Percentiles rank a stretch among this genome's conserved stretches.
Evolutionary conservation across 2,329 filamentous ascomycete species (phyloP).

Genomic region (Ceratocystis cacaofunesta): DNA sequence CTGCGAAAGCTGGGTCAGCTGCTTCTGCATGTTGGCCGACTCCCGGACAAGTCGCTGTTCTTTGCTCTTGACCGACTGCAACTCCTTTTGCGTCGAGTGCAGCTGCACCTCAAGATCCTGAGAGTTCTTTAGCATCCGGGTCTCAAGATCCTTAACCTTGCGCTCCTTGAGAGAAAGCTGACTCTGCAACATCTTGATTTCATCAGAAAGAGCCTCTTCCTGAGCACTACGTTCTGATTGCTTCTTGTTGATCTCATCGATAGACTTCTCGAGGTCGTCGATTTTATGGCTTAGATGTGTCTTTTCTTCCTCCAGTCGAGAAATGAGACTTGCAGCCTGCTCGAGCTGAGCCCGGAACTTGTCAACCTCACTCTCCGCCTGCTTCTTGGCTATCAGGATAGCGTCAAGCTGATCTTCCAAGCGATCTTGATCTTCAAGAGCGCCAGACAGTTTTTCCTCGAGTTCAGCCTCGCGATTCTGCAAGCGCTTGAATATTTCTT

Average conservation of each 20-base stretch:
- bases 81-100: slow-evolving; percentile 60
- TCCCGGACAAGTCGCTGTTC: slow-evolving; percentile 66
- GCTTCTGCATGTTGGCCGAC: slow-evolving; percentile 67
- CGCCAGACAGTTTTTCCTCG: slow-evolving; percentile 80
- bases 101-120: slow-evolving; percentile 83
- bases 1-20: slow-evolving; percentile 72
- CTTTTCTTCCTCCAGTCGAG: slow-evolving; percentile 76
- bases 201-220: slow-evolving; percentile 62
- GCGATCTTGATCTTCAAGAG: slow-evolving; percentile 84
- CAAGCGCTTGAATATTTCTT: slow-evolving; percentile 96
- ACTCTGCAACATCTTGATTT: slow-evolving; percentile 82
- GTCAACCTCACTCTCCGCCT: slow-evolving; percentile 71
- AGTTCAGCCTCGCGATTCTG: slow-evolving; percentile 84
- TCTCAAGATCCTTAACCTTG: slow-evolving; percentile 76
- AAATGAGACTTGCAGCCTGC: slow-evolving; percentile 78
- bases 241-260: slow-evolving; percentile 54
- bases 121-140: slow-evolving; percentile 67
- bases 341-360: slow-evolving; percentile 69
- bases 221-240: slow-evolving; percentile 61
- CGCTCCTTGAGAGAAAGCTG: slow-evolving; percentile 79
- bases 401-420: slow-evolving; percentile 88
- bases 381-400: slow-evolving; percentile 76
- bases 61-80: slow-evolving; percentile 56
- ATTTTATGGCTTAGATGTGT: slow-evolving; percentile 54
- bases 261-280: slow-evolving; percentile 51